phyloP scores from a whole-genome alignment of 2,329 filamentous ascomycete genomes.

The Colletotrichum sp. region DNA sequence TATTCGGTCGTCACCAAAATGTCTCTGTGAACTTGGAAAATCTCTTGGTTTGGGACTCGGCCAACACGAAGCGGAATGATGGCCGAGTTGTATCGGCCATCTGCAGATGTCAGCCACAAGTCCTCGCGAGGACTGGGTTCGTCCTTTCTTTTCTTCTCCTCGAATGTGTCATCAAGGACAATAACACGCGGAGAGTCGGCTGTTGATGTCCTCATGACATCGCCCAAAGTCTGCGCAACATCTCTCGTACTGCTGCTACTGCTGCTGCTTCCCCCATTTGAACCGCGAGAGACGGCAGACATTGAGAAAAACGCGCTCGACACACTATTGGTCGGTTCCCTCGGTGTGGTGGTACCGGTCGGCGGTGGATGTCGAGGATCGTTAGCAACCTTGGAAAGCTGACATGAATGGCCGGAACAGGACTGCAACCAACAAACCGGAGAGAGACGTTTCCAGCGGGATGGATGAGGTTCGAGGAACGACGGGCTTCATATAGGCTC shows the following conservation, averaged over 20 bases:
- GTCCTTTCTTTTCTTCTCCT: slow-evolving; percentile 34
- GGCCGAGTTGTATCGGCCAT: slow-evolving; percentile 51
- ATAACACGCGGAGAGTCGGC: slow-evolving; percentile 40
- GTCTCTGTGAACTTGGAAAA: slow-evolving; percentile 54
- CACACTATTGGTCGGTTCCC: not conserved
- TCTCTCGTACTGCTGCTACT: not conserved
- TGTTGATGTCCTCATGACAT: slow-evolving; percentile 46
- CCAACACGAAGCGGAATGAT: slow-evolving; percentile 52
- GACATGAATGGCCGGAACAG: not conserved
- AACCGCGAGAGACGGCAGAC: not conserved
- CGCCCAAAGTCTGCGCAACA: slow-evolving; percentile 34
- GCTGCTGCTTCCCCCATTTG: not conserved
- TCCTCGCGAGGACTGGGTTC: slow-evolving; percentile 46
- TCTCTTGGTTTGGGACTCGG: slow-evolving; percentile 41
- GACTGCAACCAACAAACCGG: not conserved
- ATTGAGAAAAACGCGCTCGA: not conserved
- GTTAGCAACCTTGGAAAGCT: not conserved
- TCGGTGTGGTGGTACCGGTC: not conserved
- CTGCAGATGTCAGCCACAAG: slow-evolving; percentile 53
- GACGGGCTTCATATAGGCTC: slow-evolving; percentile 16
- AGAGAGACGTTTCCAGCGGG: not conserved
- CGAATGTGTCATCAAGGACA: slow-evolving; percentile 40
- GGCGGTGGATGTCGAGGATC: not conserved
- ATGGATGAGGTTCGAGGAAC: not conserved
- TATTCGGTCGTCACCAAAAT: slow-evolving; percentile 52